phyloP scores from a whole-genome alignment of 371 early-diverging fungal genomes.

The Smittium culicis region DNA sequence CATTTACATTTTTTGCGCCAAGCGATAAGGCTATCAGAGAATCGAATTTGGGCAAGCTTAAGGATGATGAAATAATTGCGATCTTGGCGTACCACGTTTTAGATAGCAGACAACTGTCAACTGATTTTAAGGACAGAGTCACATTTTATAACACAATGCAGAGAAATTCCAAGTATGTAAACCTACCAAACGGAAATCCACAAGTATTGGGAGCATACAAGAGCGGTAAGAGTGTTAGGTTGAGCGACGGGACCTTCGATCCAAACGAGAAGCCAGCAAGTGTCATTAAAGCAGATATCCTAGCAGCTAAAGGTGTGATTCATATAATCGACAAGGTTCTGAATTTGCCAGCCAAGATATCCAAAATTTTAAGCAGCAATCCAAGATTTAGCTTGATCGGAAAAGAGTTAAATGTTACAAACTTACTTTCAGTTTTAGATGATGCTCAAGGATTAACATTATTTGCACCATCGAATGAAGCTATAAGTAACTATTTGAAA shows the following conservation, averaged over 20 bases:
- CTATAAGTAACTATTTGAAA: neutral
- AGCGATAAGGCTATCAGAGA: neutral
- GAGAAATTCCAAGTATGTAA: neutral
- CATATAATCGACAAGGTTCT: conserved; percentile 10
- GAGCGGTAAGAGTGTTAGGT: neutral
- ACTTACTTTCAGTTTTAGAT: neutral
- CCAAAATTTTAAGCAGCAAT: neutral
- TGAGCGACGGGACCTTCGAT: neutral
- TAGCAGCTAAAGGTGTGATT: conserved; percentile 4
- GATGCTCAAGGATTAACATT: neutral
- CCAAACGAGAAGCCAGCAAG: neutral
- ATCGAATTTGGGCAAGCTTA: neutral
- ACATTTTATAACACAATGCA: neutral
- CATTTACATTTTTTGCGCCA: neutral
- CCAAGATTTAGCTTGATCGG: neutral
- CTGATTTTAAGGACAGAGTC: neutral
- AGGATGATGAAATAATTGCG: neutral
- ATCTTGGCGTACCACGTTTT: neutral
- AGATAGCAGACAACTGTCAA: neutral
- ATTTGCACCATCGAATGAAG: conserved; percentile 3
- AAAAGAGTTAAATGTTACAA: neutral
- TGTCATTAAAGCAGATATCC: neutral
- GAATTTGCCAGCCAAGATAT: neutral
- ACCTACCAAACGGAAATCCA: neutral
- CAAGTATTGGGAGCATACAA: neutral